A percentile compares a stretch with the other conserved stretches of the same genome.
phyloP scores from a whole-genome alignment of 2,329 filamentous ascomycete genomes.

The Fusarium nematophilum region DNA sequence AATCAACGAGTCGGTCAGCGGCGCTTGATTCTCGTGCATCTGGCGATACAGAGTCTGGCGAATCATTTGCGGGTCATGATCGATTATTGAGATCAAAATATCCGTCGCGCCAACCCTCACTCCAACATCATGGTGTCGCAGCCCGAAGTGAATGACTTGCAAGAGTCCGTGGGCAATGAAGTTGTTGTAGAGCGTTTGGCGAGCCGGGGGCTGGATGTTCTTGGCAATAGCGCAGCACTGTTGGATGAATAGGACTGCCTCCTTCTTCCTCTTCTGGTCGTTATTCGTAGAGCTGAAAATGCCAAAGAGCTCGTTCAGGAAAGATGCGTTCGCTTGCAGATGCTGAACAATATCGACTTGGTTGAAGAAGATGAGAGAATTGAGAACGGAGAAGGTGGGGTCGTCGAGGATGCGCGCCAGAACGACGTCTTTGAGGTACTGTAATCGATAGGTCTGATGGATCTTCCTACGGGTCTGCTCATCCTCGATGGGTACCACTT shows the following conservation, averaged over 20 bases:
- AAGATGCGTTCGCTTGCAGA: slow-evolving; percentile 82
- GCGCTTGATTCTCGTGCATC: slow-evolving; percentile 85
- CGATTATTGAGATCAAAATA: slow-evolving; percentile 91
- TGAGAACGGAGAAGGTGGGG: slow-evolving; percentile 96
- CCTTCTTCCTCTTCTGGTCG: slow-evolving; percentile 82
- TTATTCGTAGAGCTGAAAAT: slow-evolving; percentile 78
- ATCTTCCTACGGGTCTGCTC: slow-evolving; percentile 87
- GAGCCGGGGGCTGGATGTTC: slow-evolving; percentile 85
- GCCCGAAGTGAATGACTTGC: slow-evolving; percentile 89
- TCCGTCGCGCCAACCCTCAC: slow-evolving; percentile 94
- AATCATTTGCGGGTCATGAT: slow-evolving; percentile 95
- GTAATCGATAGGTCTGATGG: slow-evolving; percentile 93
- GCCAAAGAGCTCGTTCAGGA: slow-evolving; percentile 86
- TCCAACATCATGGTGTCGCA: slow-evolving; percentile 84
- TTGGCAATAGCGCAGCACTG: slow-evolving; percentile 96
- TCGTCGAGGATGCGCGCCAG: slow-evolving; percentile 96
- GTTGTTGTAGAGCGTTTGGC: slow-evolving; percentile 87
- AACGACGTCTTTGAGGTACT: slow-evolving; percentile 98
- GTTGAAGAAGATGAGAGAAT: slow-evolving; percentile 98
- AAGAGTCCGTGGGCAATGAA: slow-evolving; percentile 90
- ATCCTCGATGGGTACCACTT: slow-evolving; percentile 93
- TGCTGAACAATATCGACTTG: slow-evolving; percentile 98
- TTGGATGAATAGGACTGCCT: slow-evolving; percentile 95
- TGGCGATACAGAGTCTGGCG: slow-evolving; percentile 93
- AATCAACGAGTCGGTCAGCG: slow-evolving; percentile 91